Conservation (phyloP, 2,329 filamentous ascomycete species). For the Xylaria multiplex region DNA sequence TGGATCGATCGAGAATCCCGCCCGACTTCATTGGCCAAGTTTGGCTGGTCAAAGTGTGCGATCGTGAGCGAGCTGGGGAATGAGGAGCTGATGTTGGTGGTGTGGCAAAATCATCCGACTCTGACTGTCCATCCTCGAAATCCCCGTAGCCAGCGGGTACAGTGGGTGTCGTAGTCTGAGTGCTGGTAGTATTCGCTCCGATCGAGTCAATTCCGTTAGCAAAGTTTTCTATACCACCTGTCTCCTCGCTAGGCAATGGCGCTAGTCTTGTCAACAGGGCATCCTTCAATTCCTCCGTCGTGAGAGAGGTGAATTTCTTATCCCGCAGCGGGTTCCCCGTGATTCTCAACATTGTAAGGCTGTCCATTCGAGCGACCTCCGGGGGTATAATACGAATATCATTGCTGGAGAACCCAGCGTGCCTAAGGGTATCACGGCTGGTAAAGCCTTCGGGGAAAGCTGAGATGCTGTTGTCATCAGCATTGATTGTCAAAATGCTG, state of each 20-base stretch:
- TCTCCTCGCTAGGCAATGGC: conserved; percentile 56
- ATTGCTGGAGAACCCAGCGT: conserved; percentile 86
- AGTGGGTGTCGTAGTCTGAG: background rate
- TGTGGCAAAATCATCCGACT: conserved; percentile 66
- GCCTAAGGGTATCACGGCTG: conserved; percentile 72
- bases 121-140: conserved; percentile 57
- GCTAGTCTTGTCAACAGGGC: conserved; percentile 74
- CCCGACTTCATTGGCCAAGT: conserved; percentile 66
- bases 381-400: conserved; percentile 80
- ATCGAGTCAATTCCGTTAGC: conserved; percentile 45
- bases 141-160: conserved; percentile 7
- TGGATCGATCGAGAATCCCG: conserved; percentile 76
- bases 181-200: conserved; percentile 38
- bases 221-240: conserved; percentile 40
- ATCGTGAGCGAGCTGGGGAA: conserved; percentile 59
- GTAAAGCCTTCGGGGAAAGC: conserved; percentile 81
- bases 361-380: conserved; percentile 82
- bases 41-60: conserved; percentile 59
- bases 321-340: conserved; percentile 91
- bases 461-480: conserved; percentile 83
- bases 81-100: conserved; percentile 65
- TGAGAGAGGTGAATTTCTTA: conserved; percentile 83
- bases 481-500: conserved; percentile 76
- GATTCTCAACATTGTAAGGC: conserved; percentile 77
- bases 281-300: conserved; percentile 82